Evolutionary conservation across 805 yeast species (phyloP), one percentile per base, ranked within the genome.

Genomic region (Priceomyces melissophilus): DNA sequence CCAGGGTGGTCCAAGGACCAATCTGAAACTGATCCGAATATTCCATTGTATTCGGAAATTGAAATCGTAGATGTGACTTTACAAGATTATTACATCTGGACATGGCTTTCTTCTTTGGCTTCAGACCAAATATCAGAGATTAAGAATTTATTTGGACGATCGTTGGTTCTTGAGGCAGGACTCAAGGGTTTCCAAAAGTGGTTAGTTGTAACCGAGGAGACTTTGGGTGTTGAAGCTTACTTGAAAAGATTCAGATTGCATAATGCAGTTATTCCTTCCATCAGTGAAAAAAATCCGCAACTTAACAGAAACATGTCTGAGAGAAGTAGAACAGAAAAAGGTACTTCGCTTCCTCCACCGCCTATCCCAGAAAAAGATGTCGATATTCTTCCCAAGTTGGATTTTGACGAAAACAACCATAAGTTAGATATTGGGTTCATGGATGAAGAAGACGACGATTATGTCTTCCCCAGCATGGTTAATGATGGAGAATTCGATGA

Each of bases 81-180:
- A 13, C 95, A 87, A 59, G 96, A 88, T 59, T 88, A 84, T 59
- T 88, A 82, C 54, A 86, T 87, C 23, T 88, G 96, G 96, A 78
- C 96, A 0, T 88, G 96, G 96, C 68, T 87, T 54, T 79, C 89
- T 1, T 76, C 88, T 2, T 57, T 87, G 16, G 87, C 87, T 0
- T 73, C 81, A 26, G 96, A 88, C 55, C 84, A 86, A 54, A 78
- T 88, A 0, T 69, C 74, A 26, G 60, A 68, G 16, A 79, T 80
- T 50, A 84, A 84, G 58, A 74, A 75, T 26, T 60, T 82, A 1
- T 88, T 88, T 66, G 96, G 96, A 8, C 75, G 93, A 48, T 81
- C 95, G 0, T 71, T 87, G 41, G 87, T 88, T 5, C 76, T 87
- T 39, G 96, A 88, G 51, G 87, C 87, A 33, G 87, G 86, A 34